phyloP scores from a whole-genome alignment of 2,329 filamentous ascomycete species.

The Raffaelea ambrosiae region DNA sequence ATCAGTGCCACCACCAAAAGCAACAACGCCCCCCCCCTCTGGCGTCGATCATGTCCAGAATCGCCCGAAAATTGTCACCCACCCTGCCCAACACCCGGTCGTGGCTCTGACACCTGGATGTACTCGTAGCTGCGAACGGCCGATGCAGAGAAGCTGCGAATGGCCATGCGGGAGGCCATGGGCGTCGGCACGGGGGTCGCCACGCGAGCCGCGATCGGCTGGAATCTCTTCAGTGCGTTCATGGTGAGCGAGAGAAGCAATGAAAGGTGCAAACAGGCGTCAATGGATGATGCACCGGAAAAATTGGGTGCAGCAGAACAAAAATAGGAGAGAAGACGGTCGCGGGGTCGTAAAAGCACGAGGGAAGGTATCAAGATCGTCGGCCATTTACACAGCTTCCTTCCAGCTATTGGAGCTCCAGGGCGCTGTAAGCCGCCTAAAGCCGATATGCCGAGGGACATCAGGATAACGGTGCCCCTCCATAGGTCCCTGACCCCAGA shows the following conservation, averaged over 20 bases:
- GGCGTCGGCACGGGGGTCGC: slow-evolving; percentile 48
- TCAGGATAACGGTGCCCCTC: not conserved
- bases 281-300: too few relatives aligned
- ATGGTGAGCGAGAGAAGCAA: slow-evolving; percentile 21
- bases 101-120: slow-evolving; percentile 73
- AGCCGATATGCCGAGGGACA: slow-evolving; percentile 7
- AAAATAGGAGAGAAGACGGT: not conserved
- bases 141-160: slow-evolving; percentile 43
- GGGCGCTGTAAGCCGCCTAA: slow-evolving; percentile 11
- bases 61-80: slow-evolving; percentile 23
- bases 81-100: slow-evolving; percentile 88
- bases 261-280: not conserved
- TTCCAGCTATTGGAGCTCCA: not conserved
- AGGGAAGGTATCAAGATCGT: not conserved
- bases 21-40: too few relatives aligned
- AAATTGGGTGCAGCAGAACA: not conserved
- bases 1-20: not conserved
- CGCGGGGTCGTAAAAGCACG: not conserved
- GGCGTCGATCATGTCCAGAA: too few relatives aligned
- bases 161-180: slow-evolving; percentile 43
- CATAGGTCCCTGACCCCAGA: too few relatives aligned
- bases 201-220: slow-evolving; percentile 53
- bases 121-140: slow-evolving; percentile 57
- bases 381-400: not conserved
- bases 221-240: slow-evolving; percentile 49